Evolutionary conservation across 192 early-diverging fungal species (phyloP).

Genomic region (Backusella circina): DNA sequence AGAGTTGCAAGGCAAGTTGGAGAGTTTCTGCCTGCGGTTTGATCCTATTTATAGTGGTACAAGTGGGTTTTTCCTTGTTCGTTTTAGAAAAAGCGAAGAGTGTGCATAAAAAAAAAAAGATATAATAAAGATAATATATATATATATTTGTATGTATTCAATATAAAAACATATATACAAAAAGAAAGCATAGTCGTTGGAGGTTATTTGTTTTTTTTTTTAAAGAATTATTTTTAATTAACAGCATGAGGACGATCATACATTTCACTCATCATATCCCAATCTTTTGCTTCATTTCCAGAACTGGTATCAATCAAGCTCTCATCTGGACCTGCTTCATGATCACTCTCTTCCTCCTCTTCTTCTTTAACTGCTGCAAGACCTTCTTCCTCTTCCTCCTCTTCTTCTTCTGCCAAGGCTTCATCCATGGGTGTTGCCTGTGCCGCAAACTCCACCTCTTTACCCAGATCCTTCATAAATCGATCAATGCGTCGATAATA

Average conservation of each 20-base stretch:
- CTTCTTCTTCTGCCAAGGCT: not conserved
- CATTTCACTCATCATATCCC: slow-evolving; percentile 36
- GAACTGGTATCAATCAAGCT: not conserved
- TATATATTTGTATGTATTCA: not conserved
- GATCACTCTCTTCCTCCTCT: not conserved
- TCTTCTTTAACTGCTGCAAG: not conserved
- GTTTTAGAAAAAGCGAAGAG: slow-evolving; percentile 59
- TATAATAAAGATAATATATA: not conserved
- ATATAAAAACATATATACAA: not conserved
- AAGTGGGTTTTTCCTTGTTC: slow-evolving; percentile 79
- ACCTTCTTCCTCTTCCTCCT: not conserved
- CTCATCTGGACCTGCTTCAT: not conserved
- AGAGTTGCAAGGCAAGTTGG: slow-evolving; percentile 19
- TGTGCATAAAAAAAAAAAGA: not conserved
- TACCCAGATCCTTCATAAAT: slow-evolving; percentile 30
- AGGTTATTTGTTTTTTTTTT: not conserved
- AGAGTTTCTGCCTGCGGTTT: slow-evolving; percentile 54
- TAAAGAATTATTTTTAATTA: not conserved
- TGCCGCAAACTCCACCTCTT: not conserved
- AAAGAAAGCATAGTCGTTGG: not conserved
- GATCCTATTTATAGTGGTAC: slow-evolving; percentile 64
- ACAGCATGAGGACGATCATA: slow-evolving; percentile 20
- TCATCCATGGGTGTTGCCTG: not conserved
- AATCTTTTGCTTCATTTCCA: slow-evolving; percentile 17
- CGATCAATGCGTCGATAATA: slow-evolving; percentile 34